Conservation (phyloP, 108 stramenopile species). For the Pseudonitzschia multiseries region DNA sequence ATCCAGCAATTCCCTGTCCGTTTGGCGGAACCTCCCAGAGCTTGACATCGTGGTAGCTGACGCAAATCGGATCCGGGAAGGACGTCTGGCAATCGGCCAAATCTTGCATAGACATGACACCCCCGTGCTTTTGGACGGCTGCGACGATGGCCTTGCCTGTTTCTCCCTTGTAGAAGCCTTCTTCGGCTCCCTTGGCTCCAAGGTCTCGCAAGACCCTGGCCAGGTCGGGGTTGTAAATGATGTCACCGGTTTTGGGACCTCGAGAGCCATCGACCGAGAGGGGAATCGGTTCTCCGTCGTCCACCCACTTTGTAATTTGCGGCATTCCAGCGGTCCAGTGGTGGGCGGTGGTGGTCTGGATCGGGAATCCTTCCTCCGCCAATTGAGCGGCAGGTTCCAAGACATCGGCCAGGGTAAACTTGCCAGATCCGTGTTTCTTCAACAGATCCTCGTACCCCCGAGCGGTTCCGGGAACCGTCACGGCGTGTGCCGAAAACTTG, state of each 20-base stretch:
- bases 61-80: conserved; percentile 78
- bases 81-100: conserved; percentile 66
- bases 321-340: conserved; percentile 74
- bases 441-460: conserved; percentile 88
- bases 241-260: conserved; percentile 68
- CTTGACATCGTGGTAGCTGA: conserved; percentile 64
- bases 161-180: conserved; percentile 88
- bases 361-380: conserved; percentile 92
- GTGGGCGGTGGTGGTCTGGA: conserved; percentile 81
- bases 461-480: conserved; percentile 97
- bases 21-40: conserved; percentile 94
- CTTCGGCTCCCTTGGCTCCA: conserved; percentile 68
- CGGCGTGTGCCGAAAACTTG: conserved; percentile 61
- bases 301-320: conserved; percentile 63
- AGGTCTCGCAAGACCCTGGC: conserved; percentile 83
- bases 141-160: conserved; percentile 87
- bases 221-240: conserved; percentile 86
- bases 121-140: conserved; percentile 74
- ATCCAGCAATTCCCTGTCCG: conserved; percentile 92
- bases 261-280: conserved; percentile 57
- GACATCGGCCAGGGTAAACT: conserved; percentile 71
- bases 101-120: conserved; percentile 84
- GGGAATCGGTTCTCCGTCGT: conserved; percentile 45
- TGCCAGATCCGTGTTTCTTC: conserved; percentile 66
- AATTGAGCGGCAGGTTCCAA: conserved; percentile 90